phyloP scores from a whole-genome alignment of 2,329 filamentous ascomycete species.

The Aspergillus calidoustus region DNA sequence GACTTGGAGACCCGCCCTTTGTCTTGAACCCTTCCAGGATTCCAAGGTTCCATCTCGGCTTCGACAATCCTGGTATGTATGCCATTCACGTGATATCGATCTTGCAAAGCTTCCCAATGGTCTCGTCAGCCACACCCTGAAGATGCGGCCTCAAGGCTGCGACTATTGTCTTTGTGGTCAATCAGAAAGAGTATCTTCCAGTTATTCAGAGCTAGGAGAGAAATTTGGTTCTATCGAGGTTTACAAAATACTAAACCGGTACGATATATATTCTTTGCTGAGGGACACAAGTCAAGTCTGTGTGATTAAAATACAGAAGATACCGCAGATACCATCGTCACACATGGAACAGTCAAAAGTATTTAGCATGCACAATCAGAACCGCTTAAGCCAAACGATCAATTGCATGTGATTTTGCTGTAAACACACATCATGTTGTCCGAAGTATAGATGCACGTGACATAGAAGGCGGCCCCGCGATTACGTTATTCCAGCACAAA shows the following conservation, averaged over 20 bases:
- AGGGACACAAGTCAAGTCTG: not conserved
- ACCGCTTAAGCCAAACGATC: not conserved
- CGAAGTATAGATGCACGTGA: not conserved
- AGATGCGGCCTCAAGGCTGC: not conserved
- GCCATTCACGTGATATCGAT: not conserved
- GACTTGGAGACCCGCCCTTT: not conserved
- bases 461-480: not conserved
- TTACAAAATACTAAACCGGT: not conserved
- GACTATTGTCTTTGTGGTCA: not conserved
- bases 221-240: not conserved
- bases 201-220: not conserved
- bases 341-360: no score
- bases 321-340: no score
- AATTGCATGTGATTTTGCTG: not conserved
- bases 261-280: not conserved
- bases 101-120: not conserved
- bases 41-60: not conserved
- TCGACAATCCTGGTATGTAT: conserved; percentile 4
- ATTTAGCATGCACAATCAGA: not conserved
- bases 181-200: not conserved
- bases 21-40: not conserved
- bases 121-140: not conserved
- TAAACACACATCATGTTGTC: not conserved
- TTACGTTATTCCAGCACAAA: not conserved
- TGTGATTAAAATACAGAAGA: not conserved